phyloP scores from a whole-genome alignment of 768 basidiomycete species.

The Boletales sp. region DNA sequence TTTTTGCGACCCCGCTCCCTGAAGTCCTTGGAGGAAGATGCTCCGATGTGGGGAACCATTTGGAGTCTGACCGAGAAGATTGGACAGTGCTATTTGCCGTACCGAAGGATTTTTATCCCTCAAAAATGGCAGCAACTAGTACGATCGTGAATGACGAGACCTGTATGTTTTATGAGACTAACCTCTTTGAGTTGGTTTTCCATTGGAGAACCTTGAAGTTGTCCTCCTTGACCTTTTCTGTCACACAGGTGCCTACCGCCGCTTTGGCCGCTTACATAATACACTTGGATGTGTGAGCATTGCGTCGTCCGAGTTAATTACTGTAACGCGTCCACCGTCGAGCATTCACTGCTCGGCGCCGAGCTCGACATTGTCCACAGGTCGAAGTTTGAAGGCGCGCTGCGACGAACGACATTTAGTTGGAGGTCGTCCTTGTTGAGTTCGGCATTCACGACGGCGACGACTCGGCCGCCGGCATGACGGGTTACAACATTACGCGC shows the following conservation, averaged over 20 bases:
- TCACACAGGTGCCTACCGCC: slow-evolving; percentile 20
- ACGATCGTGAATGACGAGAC: slow-evolving; percentile 8
- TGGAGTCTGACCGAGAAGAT: slow-evolving; percentile 77
- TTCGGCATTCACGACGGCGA: slow-evolving; percentile 1
- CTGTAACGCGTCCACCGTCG: slow-evolving; percentile 15
- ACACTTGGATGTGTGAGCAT: background rate
- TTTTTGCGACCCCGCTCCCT: slow-evolving; percentile 54
- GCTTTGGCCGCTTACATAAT: slow-evolving; percentile 22
- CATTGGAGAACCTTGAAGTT: slow-evolving; percentile 19
- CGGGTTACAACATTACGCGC: slow-evolving; percentile 72
- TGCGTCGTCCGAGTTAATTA: slow-evolving; percentile 10
- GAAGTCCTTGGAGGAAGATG: slow-evolving; percentile 69
- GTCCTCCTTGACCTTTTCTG: slow-evolving; percentile 9
- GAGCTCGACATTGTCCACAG: background rate
- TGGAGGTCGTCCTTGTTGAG: background rate
- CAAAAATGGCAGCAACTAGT: slow-evolving; percentile 80
- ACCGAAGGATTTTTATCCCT: slow-evolving; percentile 85
- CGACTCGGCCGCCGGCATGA: slow-evolving; percentile 40
- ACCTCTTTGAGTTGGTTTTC: slow-evolving; percentile 41
- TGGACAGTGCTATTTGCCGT: slow-evolving; percentile 79
- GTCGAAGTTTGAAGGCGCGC: background rate
- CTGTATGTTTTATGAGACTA: slow-evolving; percentile 5
- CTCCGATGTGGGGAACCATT: slow-evolving; percentile 64
- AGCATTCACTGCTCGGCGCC: background rate
- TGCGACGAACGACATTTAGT: background rate